A percentile compares a stretch with the other conserved stretches of the same genome.
These are phyloP conservation scores for Cladorrhinum sp. DNA, from an alignment of 2,329 filamentous ascomycete genomes.

Conservation along the genomic window DNA sequence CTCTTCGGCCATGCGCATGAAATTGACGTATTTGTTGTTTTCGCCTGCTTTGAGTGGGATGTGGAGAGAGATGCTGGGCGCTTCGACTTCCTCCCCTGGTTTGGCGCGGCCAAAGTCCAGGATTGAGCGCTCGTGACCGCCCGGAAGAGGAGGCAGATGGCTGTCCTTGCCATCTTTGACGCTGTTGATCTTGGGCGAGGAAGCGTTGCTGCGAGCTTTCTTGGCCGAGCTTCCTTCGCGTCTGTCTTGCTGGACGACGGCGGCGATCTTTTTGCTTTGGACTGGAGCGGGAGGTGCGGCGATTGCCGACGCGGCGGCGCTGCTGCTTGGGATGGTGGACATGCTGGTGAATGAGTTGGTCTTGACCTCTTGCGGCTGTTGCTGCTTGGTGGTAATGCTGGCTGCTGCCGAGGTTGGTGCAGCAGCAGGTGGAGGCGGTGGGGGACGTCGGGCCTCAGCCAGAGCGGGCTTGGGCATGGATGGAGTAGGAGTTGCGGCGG, in stretches of 20 bases:
- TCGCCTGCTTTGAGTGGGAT: slow-evolving; percentile 72
- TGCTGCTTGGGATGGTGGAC: slow-evolving; percentile 24
- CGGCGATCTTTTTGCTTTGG: slow-evolving; percentile 44
- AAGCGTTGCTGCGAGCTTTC: slow-evolving; percentile 40
- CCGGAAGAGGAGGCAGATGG: slow-evolving; percentile 34
- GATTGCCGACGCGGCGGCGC: slow-evolving; percentile 26
- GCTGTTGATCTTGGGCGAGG: slow-evolving; percentile 49
- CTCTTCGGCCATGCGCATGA: slow-evolving; percentile 88
- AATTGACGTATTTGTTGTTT: slow-evolving; percentile 90
- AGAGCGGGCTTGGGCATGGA: slow-evolving; percentile 27
- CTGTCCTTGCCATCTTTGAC: slow-evolving; percentile 40
- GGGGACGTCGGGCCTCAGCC: slow-evolving; percentile 31
- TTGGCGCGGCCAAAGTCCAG: slow-evolving; percentile 59
- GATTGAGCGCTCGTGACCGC: slow-evolving; percentile 50
- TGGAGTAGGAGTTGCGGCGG: background rate
- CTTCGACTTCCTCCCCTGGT: slow-evolving; percentile 56
- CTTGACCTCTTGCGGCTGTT: background rate
- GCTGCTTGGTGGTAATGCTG: slow-evolving; percentile 22
- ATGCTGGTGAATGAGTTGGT: slow-evolving; percentile 28
- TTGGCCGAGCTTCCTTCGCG: slow-evolving; percentile 33
- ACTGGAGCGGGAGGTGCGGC: slow-evolving; percentile 26
- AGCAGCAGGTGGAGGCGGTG: slow-evolving; percentile 33
- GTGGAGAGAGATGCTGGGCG: slow-evolving; percentile 78
- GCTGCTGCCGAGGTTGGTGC: background rate
- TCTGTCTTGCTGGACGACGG: slow-evolving; percentile 42